Evolutionary conservation across 78 protist genomes (phyloP).

Genomic region (Reticulomyxa filosa): DNA sequence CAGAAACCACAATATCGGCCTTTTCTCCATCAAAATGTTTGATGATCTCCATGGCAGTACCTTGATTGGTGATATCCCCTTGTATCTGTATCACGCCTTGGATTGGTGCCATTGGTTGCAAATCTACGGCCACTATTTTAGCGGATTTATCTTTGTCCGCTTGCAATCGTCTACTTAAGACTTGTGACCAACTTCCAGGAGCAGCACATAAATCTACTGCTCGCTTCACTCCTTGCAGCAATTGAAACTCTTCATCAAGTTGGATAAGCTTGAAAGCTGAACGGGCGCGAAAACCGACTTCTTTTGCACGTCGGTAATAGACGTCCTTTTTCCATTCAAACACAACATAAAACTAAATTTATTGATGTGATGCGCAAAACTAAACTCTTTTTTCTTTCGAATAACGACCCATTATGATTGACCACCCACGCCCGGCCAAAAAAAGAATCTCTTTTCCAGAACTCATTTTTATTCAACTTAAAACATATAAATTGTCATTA

Average conservation of each 20-base stretch:
- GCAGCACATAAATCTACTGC: slow-evolving; percentile 98
- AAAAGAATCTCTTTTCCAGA: too few relatives aligned
- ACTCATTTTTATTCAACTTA: too few relatives aligned
- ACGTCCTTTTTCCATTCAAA: background rate
- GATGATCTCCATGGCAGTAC: slow-evolving; percentile 39
- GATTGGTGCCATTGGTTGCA: slow-evolving; percentile 96
- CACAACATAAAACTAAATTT: background rate
- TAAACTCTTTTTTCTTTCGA: too few relatives aligned
- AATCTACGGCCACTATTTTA: slow-evolving; percentile 82
- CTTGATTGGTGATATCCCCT: slow-evolving; percentile 89
- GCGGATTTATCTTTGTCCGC: too few relatives aligned
- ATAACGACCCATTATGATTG: too few relatives aligned
- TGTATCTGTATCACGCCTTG: slow-evolving; percentile 69
- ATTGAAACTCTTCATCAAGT: slow-evolving; percentile 64
- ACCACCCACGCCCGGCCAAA: too few relatives aligned
- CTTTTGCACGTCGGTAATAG: slow-evolving; percentile 68
- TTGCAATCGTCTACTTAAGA: too few relatives aligned
- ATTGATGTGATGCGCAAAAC: too few relatives aligned
- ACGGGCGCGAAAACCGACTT: slow-evolving; percentile 78
- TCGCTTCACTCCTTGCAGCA: slow-evolving; percentile 43
- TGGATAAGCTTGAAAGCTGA: slow-evolving; percentile 93
- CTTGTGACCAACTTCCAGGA: slow-evolving; percentile 61
- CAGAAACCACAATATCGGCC: slow-evolving; percentile 90
- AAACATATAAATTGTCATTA: too few relatives aligned
- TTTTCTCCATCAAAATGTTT: slow-evolving; percentile 44